A percentile compares a stretch with the other conserved stretches of the same genome.
These are phyloP conservation scores for Tremella mesenterica DNA, from an alignment of 768 basidiomycete species.

Conservation along the genomic window DNA sequence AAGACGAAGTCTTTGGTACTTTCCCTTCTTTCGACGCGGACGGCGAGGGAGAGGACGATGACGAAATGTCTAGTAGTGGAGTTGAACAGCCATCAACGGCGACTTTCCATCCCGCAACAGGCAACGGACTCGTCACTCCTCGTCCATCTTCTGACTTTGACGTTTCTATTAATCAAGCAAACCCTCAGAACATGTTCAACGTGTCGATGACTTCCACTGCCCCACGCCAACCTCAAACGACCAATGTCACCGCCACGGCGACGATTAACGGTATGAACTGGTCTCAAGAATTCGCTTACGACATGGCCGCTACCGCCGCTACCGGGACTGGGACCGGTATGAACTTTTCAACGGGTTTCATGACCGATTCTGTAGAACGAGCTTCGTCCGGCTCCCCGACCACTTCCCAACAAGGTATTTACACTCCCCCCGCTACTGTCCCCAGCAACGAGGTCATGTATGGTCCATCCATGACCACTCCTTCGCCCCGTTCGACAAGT, in stretches of 20 bases:
- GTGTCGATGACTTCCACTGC: neutral
- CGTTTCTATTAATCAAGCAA: conserved; percentile 2
- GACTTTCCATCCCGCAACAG: conserved; percentile 2
- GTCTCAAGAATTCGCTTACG: conserved; percentile 25
- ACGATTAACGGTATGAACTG: conserved; percentile 18
- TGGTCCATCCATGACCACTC: conserved; percentile 17
- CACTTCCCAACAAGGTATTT: conserved; percentile 5
- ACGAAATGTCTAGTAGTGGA: conserved; percentile 4
- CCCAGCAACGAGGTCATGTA: neutral
- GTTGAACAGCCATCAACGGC: conserved; percentile 1
- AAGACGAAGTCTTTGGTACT: conserved; percentile 39
- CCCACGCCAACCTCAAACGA: neutral
- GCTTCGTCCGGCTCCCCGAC: conserved; percentile 9
- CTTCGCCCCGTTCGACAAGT: conserved; percentile 20
- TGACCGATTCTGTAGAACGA: conserved; percentile 12
- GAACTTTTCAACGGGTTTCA: conserved; percentile 10
- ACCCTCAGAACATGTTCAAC: conserved; percentile 10
- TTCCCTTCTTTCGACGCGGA: conserved; percentile 33
- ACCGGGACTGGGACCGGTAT: too few species aligned
- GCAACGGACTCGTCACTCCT: conserved; percentile 25
- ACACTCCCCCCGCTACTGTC: conserved; percentile 18
- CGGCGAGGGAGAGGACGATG: conserved; percentile 26
- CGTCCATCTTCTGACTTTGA: conserved; percentile 25
- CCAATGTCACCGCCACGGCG: neutral
- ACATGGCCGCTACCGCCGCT: neutral